These are phyloP conservation scores for Chytriomyces confervae DNA, from an alignment of 192 early-diverging fungal genomes.

Conservation along the genomic window DNA sequence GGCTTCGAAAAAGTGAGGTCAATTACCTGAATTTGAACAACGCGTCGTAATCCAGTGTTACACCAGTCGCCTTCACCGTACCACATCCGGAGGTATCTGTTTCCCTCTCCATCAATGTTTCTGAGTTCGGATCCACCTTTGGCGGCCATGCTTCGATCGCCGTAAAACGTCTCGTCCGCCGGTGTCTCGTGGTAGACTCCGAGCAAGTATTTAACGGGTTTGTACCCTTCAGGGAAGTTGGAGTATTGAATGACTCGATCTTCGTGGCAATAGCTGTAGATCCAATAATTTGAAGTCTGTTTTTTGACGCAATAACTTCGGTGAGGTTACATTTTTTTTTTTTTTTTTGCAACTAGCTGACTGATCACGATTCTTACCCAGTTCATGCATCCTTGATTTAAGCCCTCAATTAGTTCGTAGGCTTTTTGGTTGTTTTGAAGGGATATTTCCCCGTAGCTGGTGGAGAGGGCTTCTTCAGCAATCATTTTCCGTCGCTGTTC, in stretches of 20 bases:
- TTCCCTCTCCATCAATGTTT: conserved; percentile 45
- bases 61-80: conserved; percentile 81
- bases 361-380: background rate
- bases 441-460: too few relatives aligned
- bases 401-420: conserved; percentile 1
- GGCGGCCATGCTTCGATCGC: conserved; percentile 39
- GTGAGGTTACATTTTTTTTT: background rate
- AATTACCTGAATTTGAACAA: conserved; percentile 64
- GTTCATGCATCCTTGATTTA: conserved; percentile 14
- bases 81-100: conserved; percentile 68
- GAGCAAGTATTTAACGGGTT: conserved; percentile 29
- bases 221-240: conserved; percentile 29
- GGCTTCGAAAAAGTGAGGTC: background rate
- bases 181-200: conserved; percentile 21
- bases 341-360: background rate
- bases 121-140: conserved; percentile 41
- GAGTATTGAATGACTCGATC: conserved; percentile 69
- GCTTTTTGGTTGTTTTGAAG: background rate
- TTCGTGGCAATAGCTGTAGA: conserved; percentile 85
- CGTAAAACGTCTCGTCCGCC: conserved; percentile 4
- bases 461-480: too few relatives aligned
- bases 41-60: conserved; percentile 69
- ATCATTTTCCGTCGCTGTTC: too few relatives aligned
- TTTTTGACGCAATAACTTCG: too few relatives aligned
- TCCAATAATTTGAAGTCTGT: conserved; percentile 68